phyloP scores from a whole-genome alignment of 2,329 filamentous ascomycete genomes.

The Reticulascus tulasneorum region DNA sequence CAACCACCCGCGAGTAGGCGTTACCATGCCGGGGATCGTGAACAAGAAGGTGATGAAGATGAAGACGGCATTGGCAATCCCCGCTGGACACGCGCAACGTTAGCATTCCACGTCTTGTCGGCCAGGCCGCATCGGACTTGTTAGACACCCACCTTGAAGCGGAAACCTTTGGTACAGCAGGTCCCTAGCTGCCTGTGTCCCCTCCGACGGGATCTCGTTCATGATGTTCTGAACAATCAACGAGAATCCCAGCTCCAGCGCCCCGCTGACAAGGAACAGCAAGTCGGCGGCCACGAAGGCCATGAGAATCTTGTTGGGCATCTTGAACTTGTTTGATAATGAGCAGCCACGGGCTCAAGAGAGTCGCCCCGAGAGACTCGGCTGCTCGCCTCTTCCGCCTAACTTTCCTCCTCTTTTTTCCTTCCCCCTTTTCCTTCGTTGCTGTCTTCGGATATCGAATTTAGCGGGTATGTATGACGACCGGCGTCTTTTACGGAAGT shows the following conservation, averaged over 20 bases:
- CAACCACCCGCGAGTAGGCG: slow-evolving; percentile 64
- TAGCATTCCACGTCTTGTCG: slow-evolving; percentile 1
- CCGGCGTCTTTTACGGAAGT: slow-evolving; percentile 28
- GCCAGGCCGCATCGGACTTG: not conserved
- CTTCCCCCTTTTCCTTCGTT: slow-evolving; percentile 4
- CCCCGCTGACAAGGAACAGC: slow-evolving; percentile 50
- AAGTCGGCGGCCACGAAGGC: slow-evolving; percentile 44
- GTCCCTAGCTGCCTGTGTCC: slow-evolving; percentile 45
- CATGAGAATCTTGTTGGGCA: slow-evolving; percentile 53
- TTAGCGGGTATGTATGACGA: slow-evolving; percentile 22
- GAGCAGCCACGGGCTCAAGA: slow-evolving; percentile 17
- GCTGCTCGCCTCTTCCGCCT: slow-evolving; percentile 11
- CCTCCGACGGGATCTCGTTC: slow-evolving; percentile 38
- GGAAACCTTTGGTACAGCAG: slow-evolving; percentile 52
- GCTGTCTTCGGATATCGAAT: slow-evolving; percentile 1
- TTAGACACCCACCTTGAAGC: slow-evolving; percentile 34
- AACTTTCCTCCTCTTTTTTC: slow-evolving; percentile 5
- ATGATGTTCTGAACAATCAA: slow-evolving; percentile 46
- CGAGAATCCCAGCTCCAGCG: slow-evolving; percentile 52
- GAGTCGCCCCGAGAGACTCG: slow-evolving; percentile 15
- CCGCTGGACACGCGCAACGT: slow-evolving; percentile 50
- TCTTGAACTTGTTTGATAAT: slow-evolving; percentile 24
- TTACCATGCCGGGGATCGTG: slow-evolving; percentile 67
- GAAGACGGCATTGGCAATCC: slow-evolving; percentile 68
- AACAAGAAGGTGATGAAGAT: slow-evolving; percentile 67